A percentile compares a stretch with the other conserved stretches of the same genome.
Evolutionary conservation across 2,329 filamentous ascomycete genomes (phyloP).

Genomic region (Penicillium sp.): DNA sequence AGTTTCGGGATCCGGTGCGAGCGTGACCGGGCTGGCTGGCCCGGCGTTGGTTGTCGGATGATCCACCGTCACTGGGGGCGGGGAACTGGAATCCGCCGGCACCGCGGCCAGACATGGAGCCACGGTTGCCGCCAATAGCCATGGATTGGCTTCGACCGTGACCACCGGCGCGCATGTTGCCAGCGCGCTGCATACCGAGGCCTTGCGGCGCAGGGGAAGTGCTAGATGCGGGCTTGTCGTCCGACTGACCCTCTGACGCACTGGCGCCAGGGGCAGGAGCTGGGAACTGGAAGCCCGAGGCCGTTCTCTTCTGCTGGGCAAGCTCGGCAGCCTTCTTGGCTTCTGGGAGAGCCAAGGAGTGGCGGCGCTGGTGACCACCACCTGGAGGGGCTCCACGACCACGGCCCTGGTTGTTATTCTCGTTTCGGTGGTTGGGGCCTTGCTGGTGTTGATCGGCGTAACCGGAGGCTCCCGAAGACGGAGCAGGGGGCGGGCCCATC

Average conservation of each 20-base stretch:
- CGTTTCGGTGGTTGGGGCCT: conserved; percentile 64
- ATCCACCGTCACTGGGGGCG: conserved; percentile 49
- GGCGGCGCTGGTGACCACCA: conserved; percentile 83
- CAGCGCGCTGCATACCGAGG: conserved; percentile 67
- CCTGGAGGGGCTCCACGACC: conserved; percentile 69
- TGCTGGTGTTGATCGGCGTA: conserved; percentile 78
- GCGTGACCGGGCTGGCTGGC: conserved; percentile 72
- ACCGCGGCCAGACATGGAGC: conserved; percentile 60
- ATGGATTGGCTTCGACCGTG: conserved; percentile 51
- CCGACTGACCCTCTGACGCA: conserved; percentile 54
- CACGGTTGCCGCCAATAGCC: conserved; percentile 63
- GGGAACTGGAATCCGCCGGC: conserved; percentile 73
- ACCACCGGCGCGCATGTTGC: conserved; percentile 83
- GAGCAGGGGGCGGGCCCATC: conserved; percentile 87
- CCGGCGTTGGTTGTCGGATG: conserved; percentile 68
- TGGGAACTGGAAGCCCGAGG: conserved; percentile 92
- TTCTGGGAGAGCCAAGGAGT: conserved; percentile 90
- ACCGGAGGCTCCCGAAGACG: conserved; percentile 81
- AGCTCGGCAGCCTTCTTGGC: conserved; percentile 97
- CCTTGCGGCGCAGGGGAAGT: conserved; percentile 55
- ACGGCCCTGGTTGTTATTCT: conserved; percentile 68
- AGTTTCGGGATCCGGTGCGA: conserved; percentile 84
- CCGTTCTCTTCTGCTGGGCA: conserved; percentile 93
- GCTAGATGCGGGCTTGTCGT: conserved; percentile 43
- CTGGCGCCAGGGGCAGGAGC: conserved; percentile 63